Percentiles rank a stretch among this genome's conserved stretches.
Evolutionary conservation across 2,329 filamentous ascomycete genomes (phyloP).

Genomic region (Lojkania enalia): DNA sequence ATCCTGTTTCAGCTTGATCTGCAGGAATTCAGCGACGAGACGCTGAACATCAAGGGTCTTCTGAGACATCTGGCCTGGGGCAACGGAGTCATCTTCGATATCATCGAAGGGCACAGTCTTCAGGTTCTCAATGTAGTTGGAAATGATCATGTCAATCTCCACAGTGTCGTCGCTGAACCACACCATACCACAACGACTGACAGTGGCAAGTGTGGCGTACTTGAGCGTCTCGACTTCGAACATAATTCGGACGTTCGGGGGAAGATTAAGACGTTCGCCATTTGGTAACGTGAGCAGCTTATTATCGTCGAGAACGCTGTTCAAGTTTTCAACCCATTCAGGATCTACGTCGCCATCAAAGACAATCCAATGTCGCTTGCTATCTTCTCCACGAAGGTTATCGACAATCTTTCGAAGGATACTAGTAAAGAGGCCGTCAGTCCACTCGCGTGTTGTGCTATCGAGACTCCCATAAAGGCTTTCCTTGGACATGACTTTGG

Average conservation of each 20-base stretch:
- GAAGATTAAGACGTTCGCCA: conserved; percentile 93
- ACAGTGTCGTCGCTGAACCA: conserved; percentile 99
- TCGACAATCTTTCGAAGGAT: conserved; percentile 98
- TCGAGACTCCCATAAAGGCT: conserved; percentile 94
- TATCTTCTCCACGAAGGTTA: conserved; percentile 94
- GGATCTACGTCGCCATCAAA: conserved; percentile 99
- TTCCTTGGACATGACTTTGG: conserved; percentile 99
- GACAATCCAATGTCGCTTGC: conserved; percentile 98
- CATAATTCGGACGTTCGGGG: conserved; percentile 96
- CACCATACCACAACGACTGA: conserved; percentile 99
- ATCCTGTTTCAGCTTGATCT: conserved; percentile 74
- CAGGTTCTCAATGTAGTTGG: conserved; percentile 84
- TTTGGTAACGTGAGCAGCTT: conserved; percentile 96
- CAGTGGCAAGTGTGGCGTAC: conserved; percentile 97
- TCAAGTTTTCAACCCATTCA: conserved; percentile 99
- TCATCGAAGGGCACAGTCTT: conserved; percentile 88
- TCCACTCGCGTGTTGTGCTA: conserved; percentile 97
- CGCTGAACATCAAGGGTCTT: conserved; percentile 79
- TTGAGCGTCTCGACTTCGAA: conserved; percentile 98
- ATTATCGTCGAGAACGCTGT: conserved; percentile 99
- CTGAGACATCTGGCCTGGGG: conserved; percentile 53
- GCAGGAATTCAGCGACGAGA: conserved; percentile 77
- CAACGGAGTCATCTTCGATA: conserved; percentile 85
- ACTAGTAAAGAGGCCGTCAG: conserved; percentile 95
- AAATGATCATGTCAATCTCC: conserved; percentile 86